Evolutionary conservation across 805 yeast species (phyloP).

Genomic region (Saccharomycopsis sp.): DNA sequence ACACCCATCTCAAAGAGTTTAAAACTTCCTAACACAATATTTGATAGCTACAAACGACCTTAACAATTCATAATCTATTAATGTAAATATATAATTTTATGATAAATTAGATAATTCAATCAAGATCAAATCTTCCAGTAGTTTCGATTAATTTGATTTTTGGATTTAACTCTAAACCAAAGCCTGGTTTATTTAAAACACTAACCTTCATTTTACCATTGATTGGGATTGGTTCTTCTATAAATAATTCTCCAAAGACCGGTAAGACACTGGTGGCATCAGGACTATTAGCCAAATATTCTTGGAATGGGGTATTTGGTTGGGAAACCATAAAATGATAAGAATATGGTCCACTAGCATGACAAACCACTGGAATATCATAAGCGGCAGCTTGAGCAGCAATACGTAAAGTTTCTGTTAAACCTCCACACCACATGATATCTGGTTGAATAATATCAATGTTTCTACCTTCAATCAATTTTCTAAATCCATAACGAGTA

Average conservation of each 20-base stretch:
- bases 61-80: no score
- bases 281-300: constrained; percentile 40
- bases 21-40: no score
- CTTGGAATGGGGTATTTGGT: constrained; percentile 42
- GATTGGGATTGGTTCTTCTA: constrained; percentile 37
- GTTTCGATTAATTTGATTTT: constrained; percentile 31
- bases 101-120: no score
- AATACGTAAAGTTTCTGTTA: constrained; percentile 37
- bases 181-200: constrained; percentile 37
- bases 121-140: neutral
- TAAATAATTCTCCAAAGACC: constrained; percentile 36
- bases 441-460: constrained; percentile 41
- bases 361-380: constrained; percentile 43
- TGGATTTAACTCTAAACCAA: constrained; percentile 38
- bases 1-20: no score
- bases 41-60: no score
- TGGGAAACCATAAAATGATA: constrained; percentile 41
- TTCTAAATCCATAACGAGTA: constrained; percentile 40
- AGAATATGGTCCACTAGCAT: constrained; percentile 44
- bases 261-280: constrained; percentile 35
- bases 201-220: constrained; percentile 32
- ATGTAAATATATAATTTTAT: no score
- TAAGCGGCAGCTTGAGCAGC: constrained; percentile 42
- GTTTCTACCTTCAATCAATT: constrained; percentile 39
- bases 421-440: constrained; percentile 45